Conservation (phyloP, 2,329 filamentous ascomycete genomes). For the Akanthomyces dipterigenus region DNA sequence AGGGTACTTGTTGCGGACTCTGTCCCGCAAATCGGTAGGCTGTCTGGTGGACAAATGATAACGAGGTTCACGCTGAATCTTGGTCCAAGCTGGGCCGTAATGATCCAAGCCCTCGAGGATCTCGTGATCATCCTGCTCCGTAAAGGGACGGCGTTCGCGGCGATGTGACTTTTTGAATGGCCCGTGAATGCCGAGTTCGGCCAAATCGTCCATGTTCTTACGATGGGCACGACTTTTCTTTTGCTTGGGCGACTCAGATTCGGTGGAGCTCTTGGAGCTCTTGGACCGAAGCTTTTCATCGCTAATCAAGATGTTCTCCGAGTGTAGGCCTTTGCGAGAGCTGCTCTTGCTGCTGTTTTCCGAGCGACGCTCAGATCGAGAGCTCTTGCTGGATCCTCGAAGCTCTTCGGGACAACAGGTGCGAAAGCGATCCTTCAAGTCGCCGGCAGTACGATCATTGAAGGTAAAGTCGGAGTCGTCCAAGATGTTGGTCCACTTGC, state of each 20-base stretch:
- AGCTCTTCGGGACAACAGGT: slow-evolving; percentile 60
- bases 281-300: slow-evolving; percentile 27
- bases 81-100: slow-evolving; percentile 59
- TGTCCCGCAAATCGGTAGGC: slow-evolving; percentile 57
- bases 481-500: slow-evolving; percentile 59
- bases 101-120: slow-evolving; percentile 53
- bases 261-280: slow-evolving; percentile 20
- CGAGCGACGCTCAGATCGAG: slow-evolving; percentile 18
- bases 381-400: slow-evolving; percentile 33
- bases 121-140: slow-evolving; percentile 54
- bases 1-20: slow-evolving; percentile 58
- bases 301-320: slow-evolving; percentile 52
- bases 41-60: slow-evolving; percentile 53
- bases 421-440: slow-evolving; percentile 59
- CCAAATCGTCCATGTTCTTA: slow-evolving; percentile 49
- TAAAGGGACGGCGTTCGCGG: slow-evolving; percentile 54
- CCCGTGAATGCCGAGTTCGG: slow-evolving; percentile 51
- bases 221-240: slow-evolving; percentile 49
- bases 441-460: slow-evolving; percentile 53
- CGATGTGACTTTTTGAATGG: slow-evolving; percentile 57
- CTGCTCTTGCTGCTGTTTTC: slow-evolving; percentile 23
- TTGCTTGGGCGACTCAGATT: slow-evolving; percentile 32
- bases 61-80: slow-evolving; percentile 53
- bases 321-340: slow-evolving; percentile 40
- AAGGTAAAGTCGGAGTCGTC: slow-evolving; percentile 55